These are phyloP conservation scores for Neofusicoccum sp. DNA, from an alignment of 2,329 filamentous ascomycete genomes.

Conservation along the genomic window DNA sequence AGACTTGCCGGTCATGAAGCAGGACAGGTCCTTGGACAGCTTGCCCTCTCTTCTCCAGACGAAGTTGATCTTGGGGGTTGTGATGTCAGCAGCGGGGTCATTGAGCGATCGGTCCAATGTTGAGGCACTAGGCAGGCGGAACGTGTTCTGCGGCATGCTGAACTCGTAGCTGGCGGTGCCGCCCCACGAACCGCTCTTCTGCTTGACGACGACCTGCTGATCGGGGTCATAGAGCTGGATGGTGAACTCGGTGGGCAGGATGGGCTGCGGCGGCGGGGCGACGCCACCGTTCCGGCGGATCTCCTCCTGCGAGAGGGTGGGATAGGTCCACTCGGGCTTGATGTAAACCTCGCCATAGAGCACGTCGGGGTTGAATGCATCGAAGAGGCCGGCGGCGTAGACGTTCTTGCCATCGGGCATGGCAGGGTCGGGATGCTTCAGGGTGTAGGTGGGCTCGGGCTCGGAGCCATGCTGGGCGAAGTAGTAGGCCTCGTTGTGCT, in stretches of 20 bases:
- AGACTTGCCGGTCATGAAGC: constrained; percentile 79
- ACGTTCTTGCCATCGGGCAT: constrained; percentile 72
- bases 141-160: constrained; percentile 84
- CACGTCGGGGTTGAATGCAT: constrained; percentile 77
- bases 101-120: constrained; percentile 73
- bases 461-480: constrained; percentile 77
- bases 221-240: constrained; percentile 94
- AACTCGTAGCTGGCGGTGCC: constrained; percentile 86
- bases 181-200: constrained; percentile 77
- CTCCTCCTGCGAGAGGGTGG: constrained; percentile 78
- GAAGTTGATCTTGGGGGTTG: constrained; percentile 75
- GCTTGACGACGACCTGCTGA: constrained; percentile 72
- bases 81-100: constrained; percentile 56
- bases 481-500: constrained; percentile 57
- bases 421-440: constrained; percentile 75
- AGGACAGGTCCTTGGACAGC: constrained; percentile 84
- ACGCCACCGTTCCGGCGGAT: constrained; percentile 70
- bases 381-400: constrained; percentile 84
- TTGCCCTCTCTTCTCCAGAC: constrained; percentile 89
- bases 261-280: constrained; percentile 67
- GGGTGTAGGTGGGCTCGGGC: constrained; percentile 75
- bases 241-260: constrained; percentile 76
- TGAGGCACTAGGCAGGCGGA: constrained; percentile 77
- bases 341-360: constrained; percentile 86
- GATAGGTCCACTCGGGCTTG: constrained; percentile 82